Evolutionary conservation across 2,329 filamentous ascomycete genomes (phyloP).

Genomic region (Arthrinium puccinioides): DNA sequence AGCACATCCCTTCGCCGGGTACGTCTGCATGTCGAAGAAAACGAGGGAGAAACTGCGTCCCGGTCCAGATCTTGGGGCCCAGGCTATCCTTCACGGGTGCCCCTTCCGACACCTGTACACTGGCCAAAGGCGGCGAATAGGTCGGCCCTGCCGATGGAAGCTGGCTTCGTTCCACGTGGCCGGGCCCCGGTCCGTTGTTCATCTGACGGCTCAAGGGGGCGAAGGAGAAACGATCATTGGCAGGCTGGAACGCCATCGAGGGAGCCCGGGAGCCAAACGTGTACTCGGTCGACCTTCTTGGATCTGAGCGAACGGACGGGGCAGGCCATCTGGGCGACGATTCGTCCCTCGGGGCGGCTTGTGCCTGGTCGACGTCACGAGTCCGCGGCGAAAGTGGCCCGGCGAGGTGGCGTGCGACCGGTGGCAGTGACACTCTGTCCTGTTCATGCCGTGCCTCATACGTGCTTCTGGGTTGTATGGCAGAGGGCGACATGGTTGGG

Average conservation of each 20-base stretch:
- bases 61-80: slow-evolving; percentile 64
- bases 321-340: slow-evolving; percentile 24
- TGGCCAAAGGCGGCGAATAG: slow-evolving; percentile 21
- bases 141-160: slow-evolving; percentile 14
- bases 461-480: slow-evolving; percentile 36
- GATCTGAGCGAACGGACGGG: slow-evolving; percentile 34
- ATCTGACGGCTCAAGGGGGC: slow-evolving; percentile 17
- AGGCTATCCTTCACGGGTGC: slow-evolving; percentile 50
- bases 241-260: slow-evolving; percentile 19
- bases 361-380: slow-evolving; percentile 27
- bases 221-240: slow-evolving; percentile 16
- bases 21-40: slow-evolving; percentile 60
- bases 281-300: slow-evolving; percentile 36
- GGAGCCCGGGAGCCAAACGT: slow-evolving; percentile 35
- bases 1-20: slow-evolving; percentile 73
- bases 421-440: slow-evolving; percentile 28
- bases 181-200: slow-evolving; percentile 9
- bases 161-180: slow-evolving; percentile 16
- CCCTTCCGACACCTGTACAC: slow-evolving; percentile 31
- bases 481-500: slow-evolving; percentile 27
- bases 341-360: slow-evolving; percentile 14
- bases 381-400: slow-evolving; percentile 37
- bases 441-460: slow-evolving; percentile 38
- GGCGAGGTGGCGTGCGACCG: slow-evolving; percentile 27
- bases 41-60: slow-evolving; percentile 58